Evolutionary conservation across 331 rosid species (phyloP).

Genomic region (Malus hybrid): DNA sequence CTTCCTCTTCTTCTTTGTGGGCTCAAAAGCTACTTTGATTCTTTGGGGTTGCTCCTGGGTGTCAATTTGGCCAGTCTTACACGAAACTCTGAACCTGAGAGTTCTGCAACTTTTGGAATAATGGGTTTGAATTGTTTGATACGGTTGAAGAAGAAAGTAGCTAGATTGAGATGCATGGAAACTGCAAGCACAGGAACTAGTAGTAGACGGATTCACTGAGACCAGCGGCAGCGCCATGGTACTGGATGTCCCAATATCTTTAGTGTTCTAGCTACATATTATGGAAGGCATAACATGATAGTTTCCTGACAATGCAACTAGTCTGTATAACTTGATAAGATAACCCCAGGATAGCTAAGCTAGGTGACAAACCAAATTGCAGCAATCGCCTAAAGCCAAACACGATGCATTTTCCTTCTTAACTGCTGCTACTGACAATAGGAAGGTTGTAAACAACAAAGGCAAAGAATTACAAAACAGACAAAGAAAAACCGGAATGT

Average conservation of each 20-base stretch:
- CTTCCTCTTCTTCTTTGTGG: constrained; percentile 40
- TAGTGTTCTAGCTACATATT: background rate
- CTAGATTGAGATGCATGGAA: constrained; percentile 28
- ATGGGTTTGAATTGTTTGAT: background rate
- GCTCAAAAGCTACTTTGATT: constrained; percentile 33
- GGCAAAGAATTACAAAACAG: too few relatives aligned
- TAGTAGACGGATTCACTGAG: constrained; percentile 21
- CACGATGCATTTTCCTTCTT: too few relatives aligned
- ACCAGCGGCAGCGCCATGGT: constrained; percentile 56
- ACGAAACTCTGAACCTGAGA: constrained; percentile 43
- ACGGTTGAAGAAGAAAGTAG: constrained; percentile 21
- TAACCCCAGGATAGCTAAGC: too few relatives aligned
- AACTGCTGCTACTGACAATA: too few relatives aligned
- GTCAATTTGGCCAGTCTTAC: constrained; percentile 30
- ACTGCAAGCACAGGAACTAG: constrained; percentile 12
- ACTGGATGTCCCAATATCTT: background rate
- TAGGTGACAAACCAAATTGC: too few relatives aligned
- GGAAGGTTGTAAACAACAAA: too few relatives aligned
- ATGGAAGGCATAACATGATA: too few relatives aligned
- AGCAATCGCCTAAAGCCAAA: too few relatives aligned
- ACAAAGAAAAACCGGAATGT: too few relatives aligned
- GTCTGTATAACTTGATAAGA: too few relatives aligned
- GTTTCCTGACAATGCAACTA: too few relatives aligned
- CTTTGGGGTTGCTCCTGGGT: constrained; percentile 32
- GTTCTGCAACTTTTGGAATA: background rate